These are phyloP conservation scores for Amanita pallidorosea DNA, from an alignment of 768 basidiomycete species.

Conservation along the genomic window DNA sequence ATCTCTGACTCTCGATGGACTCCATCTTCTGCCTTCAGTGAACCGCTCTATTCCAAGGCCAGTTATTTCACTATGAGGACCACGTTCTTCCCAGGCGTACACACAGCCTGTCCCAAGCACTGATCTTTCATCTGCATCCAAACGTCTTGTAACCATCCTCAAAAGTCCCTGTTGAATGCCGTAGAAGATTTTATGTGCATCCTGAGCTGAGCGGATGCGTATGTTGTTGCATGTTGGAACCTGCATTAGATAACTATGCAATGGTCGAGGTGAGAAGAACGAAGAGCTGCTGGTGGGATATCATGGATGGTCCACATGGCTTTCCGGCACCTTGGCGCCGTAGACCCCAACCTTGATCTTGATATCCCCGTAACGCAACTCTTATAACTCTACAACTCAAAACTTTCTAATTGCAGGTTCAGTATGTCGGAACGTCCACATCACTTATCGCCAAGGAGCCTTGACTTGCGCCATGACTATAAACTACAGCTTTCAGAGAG, in stretches of 20 bases:
- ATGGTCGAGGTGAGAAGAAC: not conserved
- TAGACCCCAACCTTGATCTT: not conserved
- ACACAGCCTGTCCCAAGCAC: constrained; percentile 43
- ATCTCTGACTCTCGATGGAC: constrained; percentile 74
- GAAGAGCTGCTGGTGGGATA: not conserved
- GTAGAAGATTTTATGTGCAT: constrained; percentile 76
- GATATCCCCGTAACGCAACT: not conserved
- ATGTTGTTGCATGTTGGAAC: constrained; percentile 62
- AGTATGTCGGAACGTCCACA: too few species aligned
- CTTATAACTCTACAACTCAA: constrained; percentile 6
- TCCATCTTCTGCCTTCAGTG: constrained; percentile 78
- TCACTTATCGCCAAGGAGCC: too few species aligned
- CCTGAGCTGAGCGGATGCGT: constrained; percentile 66
- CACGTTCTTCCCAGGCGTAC: constrained; percentile 70
- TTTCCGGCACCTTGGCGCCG: not conserved
- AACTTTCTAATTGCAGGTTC: not conserved
- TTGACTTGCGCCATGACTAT: too few species aligned
- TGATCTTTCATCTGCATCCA: constrained; percentile 67
- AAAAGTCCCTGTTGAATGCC: constrained; percentile 54
- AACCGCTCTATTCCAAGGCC: constrained; percentile 79
- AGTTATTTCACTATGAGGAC: constrained; percentile 62
- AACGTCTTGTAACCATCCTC: constrained; percentile 64
- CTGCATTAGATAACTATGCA: constrained; percentile 33
- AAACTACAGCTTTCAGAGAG: too few species aligned
- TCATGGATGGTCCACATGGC: not conserved